Conservation (phyloP, 2,329 filamentous ascomycete genomes). For the Cordyceps militaris region DNA sequence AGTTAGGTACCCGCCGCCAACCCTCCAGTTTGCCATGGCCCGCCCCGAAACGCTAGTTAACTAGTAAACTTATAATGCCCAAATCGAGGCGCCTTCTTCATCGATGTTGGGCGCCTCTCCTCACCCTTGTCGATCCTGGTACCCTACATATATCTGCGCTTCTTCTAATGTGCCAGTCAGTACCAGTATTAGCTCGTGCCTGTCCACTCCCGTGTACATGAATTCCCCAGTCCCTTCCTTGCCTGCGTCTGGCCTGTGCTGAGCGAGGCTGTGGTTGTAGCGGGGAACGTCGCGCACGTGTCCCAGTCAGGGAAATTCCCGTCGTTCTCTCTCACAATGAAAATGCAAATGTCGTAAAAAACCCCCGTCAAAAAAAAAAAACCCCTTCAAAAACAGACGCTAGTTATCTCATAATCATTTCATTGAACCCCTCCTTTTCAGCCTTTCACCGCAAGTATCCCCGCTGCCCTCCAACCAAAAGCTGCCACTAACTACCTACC, state of each 20-base stretch:
- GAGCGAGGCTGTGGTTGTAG: background rate
- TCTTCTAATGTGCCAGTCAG: background rate
- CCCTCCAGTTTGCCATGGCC: background rate
- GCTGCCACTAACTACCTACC: background rate
- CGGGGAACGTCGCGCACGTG: background rate
- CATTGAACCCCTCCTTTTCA: too few species aligned
- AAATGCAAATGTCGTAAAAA: too few species aligned
- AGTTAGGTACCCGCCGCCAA: background rate
- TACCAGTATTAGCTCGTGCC: background rate
- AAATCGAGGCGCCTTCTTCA: background rate
- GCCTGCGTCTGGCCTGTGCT: background rate
- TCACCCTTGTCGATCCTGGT: background rate
- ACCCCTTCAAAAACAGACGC: too few species aligned
- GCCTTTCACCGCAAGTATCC: too few species aligned
- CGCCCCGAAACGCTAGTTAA: background rate
- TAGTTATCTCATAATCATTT: too few species aligned
- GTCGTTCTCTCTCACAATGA: too few species aligned
- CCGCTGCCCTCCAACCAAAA: background rate
- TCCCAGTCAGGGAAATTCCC: too few species aligned
- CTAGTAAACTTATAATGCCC: background rate
- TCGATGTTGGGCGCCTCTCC: background rate
- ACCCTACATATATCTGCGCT: background rate
- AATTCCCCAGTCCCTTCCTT: background rate
- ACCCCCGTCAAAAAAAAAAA: too few species aligned
- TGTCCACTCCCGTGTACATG: background rate